Base-by-base conservation (phyloP, 305 asterid species). In the Lippia alba region DNA sequence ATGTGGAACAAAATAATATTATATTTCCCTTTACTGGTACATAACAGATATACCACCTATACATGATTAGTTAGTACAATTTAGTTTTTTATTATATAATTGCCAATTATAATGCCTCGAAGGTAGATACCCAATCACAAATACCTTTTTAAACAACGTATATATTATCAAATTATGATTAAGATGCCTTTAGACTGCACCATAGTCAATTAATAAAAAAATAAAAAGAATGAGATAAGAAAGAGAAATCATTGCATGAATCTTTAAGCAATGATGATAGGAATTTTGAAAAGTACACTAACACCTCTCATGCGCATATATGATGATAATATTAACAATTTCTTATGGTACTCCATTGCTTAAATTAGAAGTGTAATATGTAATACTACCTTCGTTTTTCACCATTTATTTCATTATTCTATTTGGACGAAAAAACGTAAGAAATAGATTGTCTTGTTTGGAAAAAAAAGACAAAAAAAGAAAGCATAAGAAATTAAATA, bases 161-260 rank as follows among this genome's bases (percentile, higher is more conserved):
- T 39, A 39, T 24, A 24, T 12, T 20, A 34, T 58, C 33, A 49
- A 32, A 24, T 41, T 55, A 74, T 68, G 71, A 74, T 67, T 67
- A 61, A 51, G 49, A 44, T 40, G 71, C 56, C 53, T 56, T 61
- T 40, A 63, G 75, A 67, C 65, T 19, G 58, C 55, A 65, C 51
- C 67, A 24, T 56, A 66, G 70, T 76, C 70, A 55, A 77, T 32
- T 62, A 48, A 56, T 65, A 32, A 33, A 66, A 15, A 18, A 45
- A 61, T 24, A 24, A 15, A 58, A 15, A 60, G 9, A 60, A 34
- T 45, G 61, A 48, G 67, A 73, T 65, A 45, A 70, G 24, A 49
- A 63, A 63, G 57, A 69, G 16, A 48, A 17, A 56, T 46, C 7
- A 56, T 48, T 41, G 12, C 36, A 69, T 71, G 46, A 60, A 41